Percentiles rank a stretch among this genome's conserved stretches.
Conservation (phyloP, 148 eudicot species). For the Pouteria glomerata region DNA sequence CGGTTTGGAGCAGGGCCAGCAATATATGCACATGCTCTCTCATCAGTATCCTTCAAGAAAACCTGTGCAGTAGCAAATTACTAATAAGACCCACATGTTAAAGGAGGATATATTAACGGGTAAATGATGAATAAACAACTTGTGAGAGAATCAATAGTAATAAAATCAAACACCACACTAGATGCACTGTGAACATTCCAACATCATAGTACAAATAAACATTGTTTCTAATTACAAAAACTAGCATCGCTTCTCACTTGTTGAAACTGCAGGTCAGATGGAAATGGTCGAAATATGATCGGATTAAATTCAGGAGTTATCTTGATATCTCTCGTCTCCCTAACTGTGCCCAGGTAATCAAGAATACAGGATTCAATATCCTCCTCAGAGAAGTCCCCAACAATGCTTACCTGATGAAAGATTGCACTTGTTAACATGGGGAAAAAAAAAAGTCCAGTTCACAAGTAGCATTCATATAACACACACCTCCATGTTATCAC, state of each 20-base stretch:
- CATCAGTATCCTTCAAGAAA: conserved; percentile 92
- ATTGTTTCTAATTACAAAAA: neutral
- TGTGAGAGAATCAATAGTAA: neutral
- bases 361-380: conserved; percentile 93
- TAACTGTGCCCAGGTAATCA: conserved; percentile 93
- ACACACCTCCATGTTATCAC: conserved; percentile 92
- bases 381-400: conserved; percentile 95
- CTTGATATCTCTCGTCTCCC: conserved; percentile 36
- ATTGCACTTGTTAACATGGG: neutral
- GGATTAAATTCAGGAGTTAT: conserved; percentile 42
- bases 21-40: conserved; percentile 97
- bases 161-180: neutral
- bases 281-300: conserved; percentile 61
- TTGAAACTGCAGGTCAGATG: conserved; percentile 73
- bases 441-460: neutral
- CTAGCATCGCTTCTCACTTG: conserved; percentile 48
- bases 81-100: neutral
- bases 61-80: conserved; percentile 40
- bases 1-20: conserved; percentile 99
- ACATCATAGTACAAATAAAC: neutral
- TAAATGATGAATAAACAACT: neutral
- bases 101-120: neutral
- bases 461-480: neutral
- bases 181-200: neutral
- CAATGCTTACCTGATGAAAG: conserved; percentile 74